Evolutionary conservation across 306 rosid species (phyloP).

Genomic region (Acacia crassicarpa): DNA sequence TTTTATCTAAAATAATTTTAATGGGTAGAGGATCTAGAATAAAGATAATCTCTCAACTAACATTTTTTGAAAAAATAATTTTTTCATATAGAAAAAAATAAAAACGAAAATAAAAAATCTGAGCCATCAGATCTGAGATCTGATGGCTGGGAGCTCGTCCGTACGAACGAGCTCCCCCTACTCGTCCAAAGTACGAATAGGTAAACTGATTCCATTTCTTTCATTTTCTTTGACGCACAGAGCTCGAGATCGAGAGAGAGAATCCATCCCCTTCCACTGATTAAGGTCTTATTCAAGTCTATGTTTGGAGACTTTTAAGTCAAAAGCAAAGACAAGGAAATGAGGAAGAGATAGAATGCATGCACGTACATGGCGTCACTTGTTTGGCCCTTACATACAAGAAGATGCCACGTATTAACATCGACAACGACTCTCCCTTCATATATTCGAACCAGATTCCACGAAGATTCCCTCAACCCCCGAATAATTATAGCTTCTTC

Average conservation of each 20-base stretch:
- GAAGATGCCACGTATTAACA: slow-evolving; percentile 28
- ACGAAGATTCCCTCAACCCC: slow-evolving; percentile 22
- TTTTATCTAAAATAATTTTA: too few relatives aligned
- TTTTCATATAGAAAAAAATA: too few relatives aligned
- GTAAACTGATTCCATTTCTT: too few relatives aligned
- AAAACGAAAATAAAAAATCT: too few relatives aligned
- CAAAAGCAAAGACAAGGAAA: slow-evolving; percentile 21
- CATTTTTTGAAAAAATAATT: too few relatives aligned
- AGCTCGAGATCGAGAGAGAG: neutral
- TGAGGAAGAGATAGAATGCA: slow-evolving; percentile 24
- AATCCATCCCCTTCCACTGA: neutral
- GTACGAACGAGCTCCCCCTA: too few relatives aligned
- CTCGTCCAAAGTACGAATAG: too few relatives aligned
- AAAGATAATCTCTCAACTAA: too few relatives aligned
- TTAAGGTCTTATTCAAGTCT: slow-evolving; percentile 32
- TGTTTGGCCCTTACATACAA: slow-evolving; percentile 7
- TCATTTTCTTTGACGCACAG: neutral
- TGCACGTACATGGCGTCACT: slow-evolving; percentile 3
- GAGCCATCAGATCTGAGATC: too few relatives aligned
- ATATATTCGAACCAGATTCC: slow-evolving; percentile 28
- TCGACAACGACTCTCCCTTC: slow-evolving; percentile 5
- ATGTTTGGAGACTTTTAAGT: slow-evolving; percentile 19
- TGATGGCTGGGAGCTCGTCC: too few relatives aligned
- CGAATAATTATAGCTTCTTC: slow-evolving; percentile 1
- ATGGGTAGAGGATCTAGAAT: too few relatives aligned